These are phyloP conservation scores for Leccinum pallidistipes DNA, from an alignment of 1,284 basidiomycete species.

Conservation along the genomic window DNA sequence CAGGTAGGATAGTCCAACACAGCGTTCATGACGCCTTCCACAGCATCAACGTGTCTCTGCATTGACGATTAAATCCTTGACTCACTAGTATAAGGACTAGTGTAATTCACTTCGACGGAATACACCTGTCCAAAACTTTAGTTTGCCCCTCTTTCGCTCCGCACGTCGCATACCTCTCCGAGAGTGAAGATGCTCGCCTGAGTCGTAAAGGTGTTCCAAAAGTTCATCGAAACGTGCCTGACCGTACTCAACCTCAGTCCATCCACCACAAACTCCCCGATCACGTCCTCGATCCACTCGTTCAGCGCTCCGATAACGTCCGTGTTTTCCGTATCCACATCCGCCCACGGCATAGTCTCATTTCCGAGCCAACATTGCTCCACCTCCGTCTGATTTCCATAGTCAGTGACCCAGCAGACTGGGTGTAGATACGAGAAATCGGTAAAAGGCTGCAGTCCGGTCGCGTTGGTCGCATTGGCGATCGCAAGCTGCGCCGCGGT, in stretches of 20 bases:
- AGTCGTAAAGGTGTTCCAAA: constrained; percentile 64
- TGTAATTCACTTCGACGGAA: constrained; percentile 42
- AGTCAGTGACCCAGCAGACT: constrained; percentile 46
- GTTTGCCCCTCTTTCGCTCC: background rate
- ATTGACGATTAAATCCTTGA: constrained; percentile 10
- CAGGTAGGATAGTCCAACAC: constrained; percentile 71
- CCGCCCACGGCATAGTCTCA: constrained; percentile 58
- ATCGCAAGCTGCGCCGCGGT: constrained; percentile 33
- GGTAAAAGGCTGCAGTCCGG: constrained; percentile 38
- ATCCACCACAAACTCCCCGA: constrained; percentile 58
- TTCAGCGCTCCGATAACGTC: constrained; percentile 53
- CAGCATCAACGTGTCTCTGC: background rate
- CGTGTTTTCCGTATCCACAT: constrained; percentile 71
- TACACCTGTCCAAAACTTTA: constrained; percentile 35
- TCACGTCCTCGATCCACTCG: constrained; percentile 58
- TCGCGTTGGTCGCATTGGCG: constrained; percentile 34
- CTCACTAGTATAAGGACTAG: constrained; percentile 40
- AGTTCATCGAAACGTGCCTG: constrained; percentile 60
- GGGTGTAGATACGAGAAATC: constrained; percentile 37
- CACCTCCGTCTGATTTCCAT: constrained; percentile 63
- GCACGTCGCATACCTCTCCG: constrained; percentile 57
- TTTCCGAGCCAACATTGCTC: constrained; percentile 81
- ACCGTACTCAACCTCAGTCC: constrained; percentile 52
- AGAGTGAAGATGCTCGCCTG: constrained; percentile 73
- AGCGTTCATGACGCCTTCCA: constrained; percentile 44